Conservation (phyloP, 2,329 filamentous ascomycete species). For the Phoma sp. region DNA sequence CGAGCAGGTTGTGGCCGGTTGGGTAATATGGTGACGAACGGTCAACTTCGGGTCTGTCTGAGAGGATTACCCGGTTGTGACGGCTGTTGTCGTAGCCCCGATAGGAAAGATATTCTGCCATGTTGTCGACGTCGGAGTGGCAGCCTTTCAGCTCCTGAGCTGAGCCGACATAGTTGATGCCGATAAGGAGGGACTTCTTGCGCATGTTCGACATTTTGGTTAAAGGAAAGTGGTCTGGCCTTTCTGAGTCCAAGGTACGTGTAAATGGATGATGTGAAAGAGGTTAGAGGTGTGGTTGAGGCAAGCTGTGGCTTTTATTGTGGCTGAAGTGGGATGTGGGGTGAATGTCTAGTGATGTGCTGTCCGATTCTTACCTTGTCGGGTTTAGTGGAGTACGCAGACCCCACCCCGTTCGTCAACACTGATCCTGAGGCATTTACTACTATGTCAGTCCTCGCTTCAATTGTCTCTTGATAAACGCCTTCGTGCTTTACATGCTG, state of each 20-base stretch:
- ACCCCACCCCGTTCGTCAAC: no score
- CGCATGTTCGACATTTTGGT: conserved; percentile 28
- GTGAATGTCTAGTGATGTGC: no score
- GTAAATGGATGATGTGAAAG: background rate
- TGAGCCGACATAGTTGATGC: conserved; percentile 58
- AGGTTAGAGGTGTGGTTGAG: no score
- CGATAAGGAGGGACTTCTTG: conserved; percentile 59
- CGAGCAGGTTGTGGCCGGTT: conserved; percentile 54
- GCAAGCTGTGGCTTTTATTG: no score
- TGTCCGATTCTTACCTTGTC: no score
- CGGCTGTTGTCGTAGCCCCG: conserved; percentile 51
- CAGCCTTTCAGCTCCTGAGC: conserved; percentile 56
- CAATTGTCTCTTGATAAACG: no score
- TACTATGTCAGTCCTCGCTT: no score
- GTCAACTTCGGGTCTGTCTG: conserved; percentile 46
- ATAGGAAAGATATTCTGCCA: conserved; percentile 54
- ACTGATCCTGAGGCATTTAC: no score
- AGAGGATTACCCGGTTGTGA: conserved; percentile 53
- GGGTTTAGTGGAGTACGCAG: no score
- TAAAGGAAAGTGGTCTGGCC: background rate
- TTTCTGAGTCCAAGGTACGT: background rate
- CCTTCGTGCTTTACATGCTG: no score
- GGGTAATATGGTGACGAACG: conserved; percentile 45
- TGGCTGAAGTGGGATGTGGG: no score
- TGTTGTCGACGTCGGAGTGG: conserved; percentile 57